Conservation (phyloP, 495 filamentous ascomycete genomes). For the Penicillium verhagenii region DNA sequence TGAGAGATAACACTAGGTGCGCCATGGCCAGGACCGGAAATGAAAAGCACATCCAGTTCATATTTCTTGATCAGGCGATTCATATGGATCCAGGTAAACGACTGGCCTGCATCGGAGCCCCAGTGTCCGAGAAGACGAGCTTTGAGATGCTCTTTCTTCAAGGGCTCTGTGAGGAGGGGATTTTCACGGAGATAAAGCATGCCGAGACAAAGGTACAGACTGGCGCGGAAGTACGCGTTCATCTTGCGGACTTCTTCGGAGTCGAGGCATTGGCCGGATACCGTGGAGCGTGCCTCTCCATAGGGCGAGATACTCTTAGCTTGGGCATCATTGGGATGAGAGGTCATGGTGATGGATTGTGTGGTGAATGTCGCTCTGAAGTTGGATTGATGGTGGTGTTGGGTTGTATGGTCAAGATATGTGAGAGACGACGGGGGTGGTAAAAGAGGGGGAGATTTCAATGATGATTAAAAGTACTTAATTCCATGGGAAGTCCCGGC, state of each 20-base stretch:
- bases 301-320: constrained; percentile 56
- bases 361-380: not conserved
- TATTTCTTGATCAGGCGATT: constrained; percentile 76
- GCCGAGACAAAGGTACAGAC: constrained; percentile 68
- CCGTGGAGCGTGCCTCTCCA: constrained; percentile 62
- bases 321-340: not conserved
- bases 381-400: not conserved
- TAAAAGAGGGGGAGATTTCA: not conserved
- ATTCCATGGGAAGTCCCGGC: not conserved
- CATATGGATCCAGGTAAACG: constrained; percentile 76
- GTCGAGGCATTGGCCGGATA: constrained; percentile 55
- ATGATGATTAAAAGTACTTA: not conserved
- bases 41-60: constrained; percentile 63
- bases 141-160: constrained; percentile 64
- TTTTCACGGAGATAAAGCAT: constrained; percentile 74
- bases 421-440: not conserved
- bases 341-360: not conserved
- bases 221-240: constrained; percentile 67
- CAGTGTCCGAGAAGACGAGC: constrained; percentile 69
- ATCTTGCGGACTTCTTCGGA: constrained; percentile 63
- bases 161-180: constrained; percentile 61
- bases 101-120: constrained; percentile 70
- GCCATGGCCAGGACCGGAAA: constrained; percentile 72
- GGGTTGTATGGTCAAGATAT: not conserved
- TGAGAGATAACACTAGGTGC: constrained; percentile 68